Evolutionary conservation across 176 grass and related monocot species (phyloP), one percentile per base, ranked within the genome.

Genomic region (Thinopyrum elongatum): DNA sequence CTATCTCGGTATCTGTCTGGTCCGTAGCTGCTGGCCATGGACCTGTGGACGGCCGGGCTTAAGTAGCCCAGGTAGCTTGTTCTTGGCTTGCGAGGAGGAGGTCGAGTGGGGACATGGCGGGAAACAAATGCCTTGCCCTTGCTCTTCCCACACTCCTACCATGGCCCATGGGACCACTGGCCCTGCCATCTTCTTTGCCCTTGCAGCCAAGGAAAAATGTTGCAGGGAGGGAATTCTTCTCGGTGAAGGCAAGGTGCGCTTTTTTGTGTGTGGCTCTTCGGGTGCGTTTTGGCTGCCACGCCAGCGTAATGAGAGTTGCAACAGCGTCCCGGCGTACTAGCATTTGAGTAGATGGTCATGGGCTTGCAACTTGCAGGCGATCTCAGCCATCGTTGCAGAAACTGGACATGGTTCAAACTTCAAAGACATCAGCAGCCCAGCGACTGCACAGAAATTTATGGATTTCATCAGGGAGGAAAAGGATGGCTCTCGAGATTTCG

Each of bases 21-120:
- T 38, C 7, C 7, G 36, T 39, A 39, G 36, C 41, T 42, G 19
- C 53, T 15, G 16, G 72, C n/a, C 80, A 86, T 78, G 41, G 61
- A 49, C 19, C 53, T 1, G 1, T 58, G 19, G 49, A 19, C 49
- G 16, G 19, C 2, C 53, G 83, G 25, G 23, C 38, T 65, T 86
- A 64, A 84, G 23, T 88, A 91, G 30, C 62, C 29, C 7, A 19
- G 34, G 41, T 22, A 33, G 49, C 72, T 39, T 69, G 84, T 90
- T 91, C 89, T 84, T 93, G 82, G 59, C 82, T 88, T 93, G 86
- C 80, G 31, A 21, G 71, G 79, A 78, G 55, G 25, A 35, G 72
- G 11, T 51, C 72, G 30, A 38, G 63, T 68, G 41, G 29, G 51
- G 65, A 16, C 42, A n/a, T 60, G 22, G 63, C 79, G 34, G 55